Evolutionary conservation across 2,329 filamentous ascomycete species (phyloP).

Genomic region (Rhinocladiella similis): DNA sequence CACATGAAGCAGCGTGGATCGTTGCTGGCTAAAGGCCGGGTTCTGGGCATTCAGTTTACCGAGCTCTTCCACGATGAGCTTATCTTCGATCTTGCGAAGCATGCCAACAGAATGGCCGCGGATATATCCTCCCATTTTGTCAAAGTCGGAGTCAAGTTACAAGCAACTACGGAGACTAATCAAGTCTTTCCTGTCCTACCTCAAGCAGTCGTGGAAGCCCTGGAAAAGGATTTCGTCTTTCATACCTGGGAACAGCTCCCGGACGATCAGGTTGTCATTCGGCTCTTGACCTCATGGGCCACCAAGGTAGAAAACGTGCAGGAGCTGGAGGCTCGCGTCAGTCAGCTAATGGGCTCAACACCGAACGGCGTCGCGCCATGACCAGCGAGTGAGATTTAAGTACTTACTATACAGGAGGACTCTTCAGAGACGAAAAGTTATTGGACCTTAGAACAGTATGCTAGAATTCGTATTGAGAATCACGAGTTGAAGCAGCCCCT

Average conservation of each 20-base stretch:
- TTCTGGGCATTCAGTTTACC: constrained; percentile 52
- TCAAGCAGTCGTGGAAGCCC: constrained; percentile 36
- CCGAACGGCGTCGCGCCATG: too few species aligned
- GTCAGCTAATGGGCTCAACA: background rate
- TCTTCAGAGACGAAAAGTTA: too few species aligned
- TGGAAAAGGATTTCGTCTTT: constrained; percentile 49
- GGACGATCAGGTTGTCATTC: constrained; percentile 42
- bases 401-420: too few species aligned
- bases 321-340: background rate
- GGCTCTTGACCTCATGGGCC: constrained; percentile 54
- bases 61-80: constrained; percentile 49
- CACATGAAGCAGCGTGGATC: constrained; percentile 55
- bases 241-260: constrained; percentile 51
- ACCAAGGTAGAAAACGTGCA: constrained; percentile 47
- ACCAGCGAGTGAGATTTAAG: too few species aligned
- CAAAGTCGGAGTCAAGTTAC: constrained; percentile 31
- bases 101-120: constrained; percentile 48
- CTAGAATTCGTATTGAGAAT: too few species aligned
- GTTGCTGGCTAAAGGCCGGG: constrained; percentile 51
- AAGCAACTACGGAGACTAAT: constrained; percentile 50
- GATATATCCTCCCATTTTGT: constrained; percentile 47
- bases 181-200: constrained; percentile 53
- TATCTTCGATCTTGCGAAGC: constrained; percentile 48
- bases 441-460: too few species aligned
- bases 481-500: too few species aligned